Percentiles rank a stretch among this genome's conserved stretches.
phyloP scores from a whole-genome alignment of 148 eudicot species.

The Arbutus unedo region DNA sequence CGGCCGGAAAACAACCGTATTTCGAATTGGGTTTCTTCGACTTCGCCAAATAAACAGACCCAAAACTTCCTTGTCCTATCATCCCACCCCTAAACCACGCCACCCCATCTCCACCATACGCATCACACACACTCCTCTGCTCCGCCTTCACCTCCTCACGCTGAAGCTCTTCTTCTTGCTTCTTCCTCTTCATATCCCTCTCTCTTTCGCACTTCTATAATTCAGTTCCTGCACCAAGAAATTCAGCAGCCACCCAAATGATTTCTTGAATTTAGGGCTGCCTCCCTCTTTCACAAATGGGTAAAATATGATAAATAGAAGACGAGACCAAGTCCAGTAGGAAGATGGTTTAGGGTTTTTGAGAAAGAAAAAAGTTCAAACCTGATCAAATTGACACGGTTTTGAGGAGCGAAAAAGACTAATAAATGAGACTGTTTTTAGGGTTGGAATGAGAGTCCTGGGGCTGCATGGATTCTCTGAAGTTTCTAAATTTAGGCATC shows the following conservation, averaged over 20 bases:
- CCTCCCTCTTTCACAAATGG: no score
- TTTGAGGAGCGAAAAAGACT: neutral
- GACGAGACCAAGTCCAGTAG: neutral
- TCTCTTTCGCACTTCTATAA: neutral
- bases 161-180: conserved; percentile 11
- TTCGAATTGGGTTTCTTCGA: conserved; percentile 27
- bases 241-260: neutral
- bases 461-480: neutral
- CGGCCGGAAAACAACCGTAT: conserved; percentile 23
- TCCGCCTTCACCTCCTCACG: neutral
- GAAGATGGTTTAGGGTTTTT: conserved; percentile 5
- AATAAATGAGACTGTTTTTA: neutral
- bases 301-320: no score
- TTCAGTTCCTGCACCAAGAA: neutral
- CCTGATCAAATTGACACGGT: conserved; percentile 7
- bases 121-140: conserved; percentile 7
- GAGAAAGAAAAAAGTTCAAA: neutral
- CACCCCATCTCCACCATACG: conserved; percentile 37
- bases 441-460: neutral
- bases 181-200: conserved; percentile 5
- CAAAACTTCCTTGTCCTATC: conserved; percentile 45
- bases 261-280: neutral
- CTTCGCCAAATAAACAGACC: conserved; percentile 32
- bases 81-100: conserved; percentile 33
- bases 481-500: neutral